These are phyloP conservation scores for Leishmania gerbilli DNA, from an alignment of 208 protist genomes.

Conservation along the genomic window DNA sequence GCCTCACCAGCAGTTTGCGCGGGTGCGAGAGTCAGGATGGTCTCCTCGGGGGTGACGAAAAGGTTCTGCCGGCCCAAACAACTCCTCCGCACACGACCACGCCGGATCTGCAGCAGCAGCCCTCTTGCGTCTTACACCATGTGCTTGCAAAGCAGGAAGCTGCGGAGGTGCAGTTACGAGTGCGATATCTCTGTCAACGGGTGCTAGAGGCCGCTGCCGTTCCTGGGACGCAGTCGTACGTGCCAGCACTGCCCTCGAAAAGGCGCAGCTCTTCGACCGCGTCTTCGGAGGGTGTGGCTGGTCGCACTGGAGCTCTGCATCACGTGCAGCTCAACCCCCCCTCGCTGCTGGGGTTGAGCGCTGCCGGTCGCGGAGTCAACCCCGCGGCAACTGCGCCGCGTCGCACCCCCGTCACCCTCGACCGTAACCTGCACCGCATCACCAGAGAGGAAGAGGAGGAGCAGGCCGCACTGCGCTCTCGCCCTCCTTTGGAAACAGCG, in stretches of 20 bases:
- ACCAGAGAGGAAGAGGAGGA: conserved; percentile 19
- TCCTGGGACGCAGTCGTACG: conserved; percentile 11
- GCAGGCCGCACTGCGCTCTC: not conserved
- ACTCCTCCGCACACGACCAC: not conserved
- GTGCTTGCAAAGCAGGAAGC: not conserved
- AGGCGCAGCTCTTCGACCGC: not conserved
- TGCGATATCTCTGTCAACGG: conserved; percentile 29
- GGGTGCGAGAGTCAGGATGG: not conserved
- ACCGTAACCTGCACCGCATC: conserved; percentile 16
- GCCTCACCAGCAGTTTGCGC: not conserved
- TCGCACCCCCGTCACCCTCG: conserved; percentile 29
- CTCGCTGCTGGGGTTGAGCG: conserved; percentile 9
- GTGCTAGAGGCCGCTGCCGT: conserved; percentile 22
- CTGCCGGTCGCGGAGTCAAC: not conserved
- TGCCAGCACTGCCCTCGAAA: not conserved
- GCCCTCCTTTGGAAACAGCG: not conserved
- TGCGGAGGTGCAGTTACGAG: conserved; percentile 10
- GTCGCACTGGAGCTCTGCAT: conserved; percentile 1
- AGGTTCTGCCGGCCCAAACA: not conserved
- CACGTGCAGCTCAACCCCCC: conserved; percentile 16
- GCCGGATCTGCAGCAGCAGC: not conserved
- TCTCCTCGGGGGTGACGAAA: not conserved
- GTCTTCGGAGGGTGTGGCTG: not conserved
- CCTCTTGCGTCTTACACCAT: not conserved
- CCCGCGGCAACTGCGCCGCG: conserved; percentile 11